phyloP scores from a whole-genome alignment of 352 stramenopile genomes.

The Globisporangium radiosum region DNA sequence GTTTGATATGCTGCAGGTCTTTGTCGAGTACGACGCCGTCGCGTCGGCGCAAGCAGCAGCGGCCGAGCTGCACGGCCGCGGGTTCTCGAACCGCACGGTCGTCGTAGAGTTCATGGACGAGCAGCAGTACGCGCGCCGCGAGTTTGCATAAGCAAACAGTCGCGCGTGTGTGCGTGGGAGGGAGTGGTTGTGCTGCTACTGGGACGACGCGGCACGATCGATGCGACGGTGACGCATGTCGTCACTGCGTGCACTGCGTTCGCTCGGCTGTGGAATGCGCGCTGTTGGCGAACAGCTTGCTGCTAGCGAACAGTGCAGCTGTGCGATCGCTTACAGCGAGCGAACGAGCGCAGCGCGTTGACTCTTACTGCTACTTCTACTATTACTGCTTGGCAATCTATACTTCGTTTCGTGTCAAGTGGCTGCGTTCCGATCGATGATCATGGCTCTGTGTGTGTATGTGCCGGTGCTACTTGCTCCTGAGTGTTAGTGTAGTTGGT shows the following conservation, averaged over 20 bases:
- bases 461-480: background rate
- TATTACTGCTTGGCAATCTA: no score
- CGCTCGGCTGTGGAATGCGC: no score
- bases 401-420: background rate
- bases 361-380: background rate
- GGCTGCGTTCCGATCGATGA: background rate
- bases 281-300: no score
- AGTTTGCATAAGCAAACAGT: constrained; percentile 38
- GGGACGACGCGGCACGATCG: no score
- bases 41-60: constrained; percentile 74
- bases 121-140: constrained; percentile 74
- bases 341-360: background rate
- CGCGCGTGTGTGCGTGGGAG: background rate
- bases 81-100: constrained; percentile 92
- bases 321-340: background rate
- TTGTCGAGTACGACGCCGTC: constrained; percentile 90
- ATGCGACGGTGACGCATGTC: no score
- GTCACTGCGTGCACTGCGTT: no score
- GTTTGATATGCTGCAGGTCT: constrained; percentile 61
- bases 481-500: background rate
- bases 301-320: no score
- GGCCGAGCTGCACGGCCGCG: constrained; percentile 86
- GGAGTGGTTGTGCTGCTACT: background rate
- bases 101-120: constrained; percentile 86
- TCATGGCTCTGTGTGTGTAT: background rate